A percentile compares a stretch with the other conserved stretches of the same genome.
phyloP scores from a whole-genome alignment of 208 protist genomes.

The Vickermania ingenoplastis region DNA sequence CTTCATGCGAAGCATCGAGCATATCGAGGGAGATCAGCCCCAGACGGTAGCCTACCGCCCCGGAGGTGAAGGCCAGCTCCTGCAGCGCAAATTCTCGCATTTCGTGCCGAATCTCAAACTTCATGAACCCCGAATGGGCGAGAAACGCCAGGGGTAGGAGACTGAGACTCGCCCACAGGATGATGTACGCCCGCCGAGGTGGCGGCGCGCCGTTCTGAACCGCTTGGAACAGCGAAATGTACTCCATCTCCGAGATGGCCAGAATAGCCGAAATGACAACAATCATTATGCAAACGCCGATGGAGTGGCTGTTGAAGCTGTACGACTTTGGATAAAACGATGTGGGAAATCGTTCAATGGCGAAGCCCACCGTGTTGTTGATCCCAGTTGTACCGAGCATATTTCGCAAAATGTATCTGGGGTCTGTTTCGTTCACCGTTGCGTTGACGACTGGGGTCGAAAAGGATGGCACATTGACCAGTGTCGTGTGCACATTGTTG shows the following conservation, averaged over 20 bases:
- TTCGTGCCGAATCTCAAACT: not conserved
- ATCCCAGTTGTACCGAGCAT: not conserved
- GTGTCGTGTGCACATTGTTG: not conserved
- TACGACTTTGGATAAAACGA: not conserved
- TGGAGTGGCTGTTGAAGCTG: not conserved
- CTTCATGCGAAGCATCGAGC: not conserved
- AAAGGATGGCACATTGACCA: constrained; percentile 2
- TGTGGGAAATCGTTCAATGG: not conserved
- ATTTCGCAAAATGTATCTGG: not conserved
- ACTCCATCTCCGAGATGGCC: not conserved
- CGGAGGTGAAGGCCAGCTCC: not conserved
- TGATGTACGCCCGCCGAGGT: not conserved
- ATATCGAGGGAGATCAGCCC: not conserved
- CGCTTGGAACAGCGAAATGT: not conserved
- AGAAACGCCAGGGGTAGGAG: not conserved
- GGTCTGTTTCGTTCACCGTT: not conserved
- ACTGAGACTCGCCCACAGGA: not conserved
- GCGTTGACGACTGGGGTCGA: constrained; percentile 2
- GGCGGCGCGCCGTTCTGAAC: not conserved
- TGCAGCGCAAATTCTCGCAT: not conserved
- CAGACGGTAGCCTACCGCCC: not conserved
- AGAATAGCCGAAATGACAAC: not conserved
- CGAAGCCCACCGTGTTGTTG: not conserved
- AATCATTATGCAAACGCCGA: not conserved
- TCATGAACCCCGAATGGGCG: not conserved